Conservation (phyloP, 129 eudicot species). For the Centaurea solstitialis region DNA sequence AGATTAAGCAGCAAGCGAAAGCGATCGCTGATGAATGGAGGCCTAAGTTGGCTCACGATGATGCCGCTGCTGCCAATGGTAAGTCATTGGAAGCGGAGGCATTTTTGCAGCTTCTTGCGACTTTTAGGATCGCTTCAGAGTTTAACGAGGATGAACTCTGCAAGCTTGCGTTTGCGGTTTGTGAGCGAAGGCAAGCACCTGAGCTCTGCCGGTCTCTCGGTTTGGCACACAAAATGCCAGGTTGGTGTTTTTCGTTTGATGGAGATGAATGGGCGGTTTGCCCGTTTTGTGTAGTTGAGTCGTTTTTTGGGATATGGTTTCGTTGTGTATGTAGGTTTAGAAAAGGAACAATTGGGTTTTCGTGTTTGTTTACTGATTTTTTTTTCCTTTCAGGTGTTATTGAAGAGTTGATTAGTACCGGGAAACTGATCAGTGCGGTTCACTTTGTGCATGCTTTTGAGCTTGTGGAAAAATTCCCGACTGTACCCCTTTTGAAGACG, state of each 20-base stretch:
- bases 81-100: conserved; percentile 65
- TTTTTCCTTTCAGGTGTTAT: conserved; percentile 40
- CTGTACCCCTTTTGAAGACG: conserved; percentile 48
- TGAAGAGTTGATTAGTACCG: conserved; percentile 42
- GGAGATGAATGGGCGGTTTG: conserved; percentile 24
- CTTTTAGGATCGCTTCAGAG: conserved; percentile 63
- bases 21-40: conserved; percentile 56
- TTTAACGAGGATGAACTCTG: conserved; percentile 65
- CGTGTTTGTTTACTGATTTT: conserved; percentile 1
- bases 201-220: conserved; percentile 71
- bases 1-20: conserved; percentile 59
- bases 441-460: conserved; percentile 56
- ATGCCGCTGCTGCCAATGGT: conserved; percentile 44
- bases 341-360: not conserved
- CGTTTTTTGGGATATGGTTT: not conserved
- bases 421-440: conserved; percentile 49
- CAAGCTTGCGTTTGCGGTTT: conserved; percentile 55
- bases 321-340: not conserved
- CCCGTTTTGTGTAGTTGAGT: not conserved
- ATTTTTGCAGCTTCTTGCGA: conserved; percentile 55
- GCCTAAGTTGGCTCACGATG: conserved; percentile 49
- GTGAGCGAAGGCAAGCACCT: conserved; percentile 60
- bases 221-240: conserved; percentile 62
- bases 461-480: conserved; percentile 45
- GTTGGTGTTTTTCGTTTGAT: conserved; percentile 52